phyloP scores from a whole-genome alignment of 306 rosid species.

The Sphenostylis stenocarpa region DNA sequence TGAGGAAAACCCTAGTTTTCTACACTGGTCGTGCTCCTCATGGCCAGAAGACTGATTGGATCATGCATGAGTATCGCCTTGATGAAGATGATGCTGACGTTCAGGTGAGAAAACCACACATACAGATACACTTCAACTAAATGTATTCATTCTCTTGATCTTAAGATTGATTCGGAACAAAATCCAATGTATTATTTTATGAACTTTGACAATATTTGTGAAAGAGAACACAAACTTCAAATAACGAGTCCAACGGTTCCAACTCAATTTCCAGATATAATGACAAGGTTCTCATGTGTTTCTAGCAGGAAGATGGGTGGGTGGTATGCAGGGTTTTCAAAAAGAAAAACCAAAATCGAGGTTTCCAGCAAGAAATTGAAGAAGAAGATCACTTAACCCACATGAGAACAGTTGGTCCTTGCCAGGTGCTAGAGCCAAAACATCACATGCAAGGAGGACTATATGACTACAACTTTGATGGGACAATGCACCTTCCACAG shows the following conservation, averaged over 20 bases:
- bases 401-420: conserved; percentile 50
- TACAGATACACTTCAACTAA: neutral
- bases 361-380: conserved; percentile 55
- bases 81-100: conserved; percentile 66
- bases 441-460: conserved; percentile 54
- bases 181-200: neutral
- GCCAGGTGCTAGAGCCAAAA: conserved; percentile 52
- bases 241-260: neutral
- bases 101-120: conserved; percentile 47
- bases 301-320: conserved; percentile 92
- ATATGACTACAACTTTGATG: conserved; percentile 57
- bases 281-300: neutral
- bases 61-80: conserved; percentile 98
- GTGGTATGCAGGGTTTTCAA: conserved; percentile 96
- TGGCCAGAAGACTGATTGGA: conserved; percentile 98
- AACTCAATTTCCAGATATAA: neutral
- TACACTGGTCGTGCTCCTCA: conserved; percentile 99
- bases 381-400: conserved; percentile 45
- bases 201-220: neutral
- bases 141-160: neutral
- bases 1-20: conserved; percentile 97
- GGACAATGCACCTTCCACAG: conserved; percentile 83
- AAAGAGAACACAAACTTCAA: neutral
- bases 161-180: neutral
- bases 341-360: conserved; percentile 68